A percentile compares a stretch with the other conserved stretches of the same genome.
phyloP scores from a whole-genome alignment of 768 basidiomycete species.

The Kwoniella sp. region DNA sequence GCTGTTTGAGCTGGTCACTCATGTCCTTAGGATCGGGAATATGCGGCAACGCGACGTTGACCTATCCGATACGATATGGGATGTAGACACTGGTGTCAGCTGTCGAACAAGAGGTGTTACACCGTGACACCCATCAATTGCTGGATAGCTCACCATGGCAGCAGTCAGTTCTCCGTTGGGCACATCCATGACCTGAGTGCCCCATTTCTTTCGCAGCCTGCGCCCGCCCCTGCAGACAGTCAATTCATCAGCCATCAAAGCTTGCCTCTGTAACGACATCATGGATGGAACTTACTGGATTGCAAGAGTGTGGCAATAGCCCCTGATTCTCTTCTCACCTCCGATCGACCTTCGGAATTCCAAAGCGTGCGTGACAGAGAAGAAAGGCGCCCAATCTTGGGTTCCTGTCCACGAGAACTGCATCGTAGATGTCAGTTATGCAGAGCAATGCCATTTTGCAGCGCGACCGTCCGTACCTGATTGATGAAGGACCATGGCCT shows the following conservation, averaged over 20 bases:
- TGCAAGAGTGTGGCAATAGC: constrained; percentile 72
- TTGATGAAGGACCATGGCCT: constrained; percentile 35
- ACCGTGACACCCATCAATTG: not conserved
- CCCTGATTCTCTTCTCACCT: constrained; percentile 71
- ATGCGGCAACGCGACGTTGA: constrained; percentile 46
- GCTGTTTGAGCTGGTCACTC: constrained; percentile 27
- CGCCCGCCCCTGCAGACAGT: constrained; percentile 61
- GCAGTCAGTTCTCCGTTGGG: constrained; percentile 64
- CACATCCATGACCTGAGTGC: constrained; percentile 68
- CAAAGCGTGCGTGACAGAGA: constrained; percentile 61
- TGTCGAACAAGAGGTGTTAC: not conserved
- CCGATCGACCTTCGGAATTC: constrained; percentile 74
- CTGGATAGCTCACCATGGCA: constrained; percentile 68
- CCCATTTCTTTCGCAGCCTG: constrained; percentile 64
- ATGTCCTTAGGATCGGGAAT: constrained; percentile 24
- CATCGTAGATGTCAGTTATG: too few relatives aligned
- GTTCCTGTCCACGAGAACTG: constrained; percentile 53
- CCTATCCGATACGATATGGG: constrained; percentile 22
- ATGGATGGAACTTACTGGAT: constrained; percentile 54
- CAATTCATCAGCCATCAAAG: not conserved
- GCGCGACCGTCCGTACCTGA: constrained; percentile 31
- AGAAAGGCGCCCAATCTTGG: constrained; percentile 45
- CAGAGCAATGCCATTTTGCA: not conserved
- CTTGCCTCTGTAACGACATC: not conserved
- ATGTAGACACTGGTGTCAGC: not conserved